These are phyloP conservation scores for Fusarium cyanostomum DNA, from an alignment of 2,329 filamentous ascomycete genomes.

Conservation along the genomic window DNA sequence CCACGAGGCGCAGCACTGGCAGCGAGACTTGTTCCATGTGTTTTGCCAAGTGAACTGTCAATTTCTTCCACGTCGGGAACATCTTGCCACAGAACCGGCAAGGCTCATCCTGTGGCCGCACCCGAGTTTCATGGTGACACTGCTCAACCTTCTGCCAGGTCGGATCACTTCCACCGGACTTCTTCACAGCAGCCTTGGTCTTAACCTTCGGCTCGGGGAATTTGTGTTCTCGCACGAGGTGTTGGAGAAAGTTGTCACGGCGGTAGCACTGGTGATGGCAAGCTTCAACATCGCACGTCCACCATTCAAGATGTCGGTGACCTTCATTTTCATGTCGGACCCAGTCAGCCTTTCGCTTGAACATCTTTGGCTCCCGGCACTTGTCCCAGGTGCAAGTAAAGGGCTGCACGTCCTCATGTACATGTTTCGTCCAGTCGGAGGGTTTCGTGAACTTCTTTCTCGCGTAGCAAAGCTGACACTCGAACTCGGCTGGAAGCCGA, in stretches of 20 bases:
- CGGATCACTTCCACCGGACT: slow-evolving; percentile 64
- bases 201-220: slow-evolving; percentile 83
- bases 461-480: slow-evolving; percentile 88
- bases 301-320: slow-evolving; percentile 90
- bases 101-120: slow-evolving; percentile 75
- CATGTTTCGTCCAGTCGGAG: slow-evolving; percentile 96
- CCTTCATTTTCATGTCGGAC: slow-evolving; percentile 93
- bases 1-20: slow-evolving; percentile 74
- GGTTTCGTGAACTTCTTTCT: slow-evolving; percentile 88
- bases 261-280: slow-evolving; percentile 86
- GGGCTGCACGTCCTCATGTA: slow-evolving; percentile 91
- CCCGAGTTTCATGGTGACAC: slow-evolving; percentile 76
- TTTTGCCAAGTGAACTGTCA: slow-evolving; percentile 91
- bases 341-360: slow-evolving; percentile 97
- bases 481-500: slow-evolving; percentile 84
- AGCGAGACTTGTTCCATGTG: slow-evolving; percentile 94
- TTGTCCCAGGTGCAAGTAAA: slow-evolving; percentile 91
- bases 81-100: slow-evolving; percentile 88
- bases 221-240: slow-evolving; percentile 92
- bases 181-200: slow-evolving; percentile 73
- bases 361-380: slow-evolving; percentile 87
- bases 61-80: slow-evolving; percentile 88
- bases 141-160: slow-evolving; percentile 82
- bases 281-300: slow-evolving; percentile 83
- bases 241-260: slow-evolving; percentile 92